Percentiles rank a stretch among this genome's conserved stretches.
Evolutionary conservation across 306 rosid genomes (phyloP).

Genomic region (Ammopiptanthus mongolicus): DNA sequence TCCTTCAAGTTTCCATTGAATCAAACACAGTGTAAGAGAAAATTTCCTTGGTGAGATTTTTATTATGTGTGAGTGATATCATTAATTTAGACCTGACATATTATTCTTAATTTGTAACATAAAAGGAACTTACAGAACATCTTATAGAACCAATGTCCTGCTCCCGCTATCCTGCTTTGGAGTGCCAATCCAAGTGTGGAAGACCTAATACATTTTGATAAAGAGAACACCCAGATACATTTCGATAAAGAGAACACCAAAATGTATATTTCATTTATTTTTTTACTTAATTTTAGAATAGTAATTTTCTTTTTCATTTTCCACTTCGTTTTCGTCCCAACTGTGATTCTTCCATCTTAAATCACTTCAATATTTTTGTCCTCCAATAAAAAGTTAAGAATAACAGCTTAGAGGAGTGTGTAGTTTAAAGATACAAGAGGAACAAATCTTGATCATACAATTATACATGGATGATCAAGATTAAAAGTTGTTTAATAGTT

Average conservation of each 20-base stretch:
- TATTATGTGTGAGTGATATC: too few species aligned
- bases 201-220: not conserved
- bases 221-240: not conserved
- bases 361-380: not conserved
- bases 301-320: not conserved
- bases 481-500: too few species aligned
- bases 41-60: too few species aligned
- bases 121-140: conserved; percentile 2
- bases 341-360: not conserved
- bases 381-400: not conserved
- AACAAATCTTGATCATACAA: too few species aligned
- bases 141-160: conserved; percentile 9
- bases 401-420: not conserved
- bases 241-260: not conserved
- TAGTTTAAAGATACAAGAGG: too few species aligned
- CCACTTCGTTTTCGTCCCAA: not conserved
- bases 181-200: not conserved
- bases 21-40: too few species aligned
- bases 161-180: conserved; percentile 6
- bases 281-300: not conserved
- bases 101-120: not conserved
- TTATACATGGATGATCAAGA: too few species aligned
- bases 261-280: not conserved
- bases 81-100: not conserved
- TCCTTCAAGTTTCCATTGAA: too few species aligned